Base-by-base conservation (phyloP, 768 basidiomycete species). In the Leccinum subtestaceum region DNA sequence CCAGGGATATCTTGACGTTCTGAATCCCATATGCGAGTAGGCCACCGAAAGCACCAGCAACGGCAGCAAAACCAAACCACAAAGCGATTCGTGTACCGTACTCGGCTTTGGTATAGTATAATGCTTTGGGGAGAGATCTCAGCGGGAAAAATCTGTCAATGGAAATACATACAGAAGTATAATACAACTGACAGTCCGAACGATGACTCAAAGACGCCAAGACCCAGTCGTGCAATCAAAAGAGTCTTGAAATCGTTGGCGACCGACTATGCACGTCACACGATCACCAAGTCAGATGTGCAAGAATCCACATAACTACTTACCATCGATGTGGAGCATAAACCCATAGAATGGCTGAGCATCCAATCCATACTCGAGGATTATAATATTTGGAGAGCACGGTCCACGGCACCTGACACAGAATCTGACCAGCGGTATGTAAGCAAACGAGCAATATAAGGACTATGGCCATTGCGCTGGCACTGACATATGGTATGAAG, bases 401-500 rank as follows among this genome's bases (percentile, higher is more conserved):
- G 0, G 84, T 84, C 9, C 84, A 87, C 1, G 90, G 90, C 38
- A 91, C 76, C 74, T 88, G 86, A 59, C 77, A 85, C 15, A 90
- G 56, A 57, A 91, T 87, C 88, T 91, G 65, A 49, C 13, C 52
- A 48, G 12, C 10, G 13, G 19, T 12, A 23, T 5, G 45, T 65
- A 7, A 69, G 55, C 12, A 9, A 2, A 31, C 15, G 25, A 29
- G 23, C 6, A n/a, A 29, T 29, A 19, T 21, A 52, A 15, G 27
- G 29, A 29, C 29, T 8, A 11, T 31, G 31, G 31, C 6, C 36
- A 31, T 13, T 80, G 19, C 19, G 2, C 1, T 17, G n/a, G 3
- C 4, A 73, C 82, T 57, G 58, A 87, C 89, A 70, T 91, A 92
- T 61, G 91, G 84, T 72, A 91, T 84, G 73, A 87, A 92, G 74